These are phyloP conservation scores for Claviceps africana DNA, from an alignment of 2,329 filamentous ascomycete species.

Conservation along the genomic window DNA sequence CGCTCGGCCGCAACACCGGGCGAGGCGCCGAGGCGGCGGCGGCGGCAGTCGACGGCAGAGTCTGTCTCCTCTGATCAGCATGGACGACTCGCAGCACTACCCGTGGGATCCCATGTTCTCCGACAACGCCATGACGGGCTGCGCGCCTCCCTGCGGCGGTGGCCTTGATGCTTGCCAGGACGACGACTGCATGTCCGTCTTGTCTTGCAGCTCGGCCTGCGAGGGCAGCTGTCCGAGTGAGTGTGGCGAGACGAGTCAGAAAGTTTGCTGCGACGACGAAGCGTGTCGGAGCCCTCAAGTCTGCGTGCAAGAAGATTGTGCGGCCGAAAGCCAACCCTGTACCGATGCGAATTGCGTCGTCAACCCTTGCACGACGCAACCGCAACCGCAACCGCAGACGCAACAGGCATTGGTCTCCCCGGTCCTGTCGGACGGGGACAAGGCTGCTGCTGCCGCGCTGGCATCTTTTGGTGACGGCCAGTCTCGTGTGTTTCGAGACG, in stretches of 20 bases:
- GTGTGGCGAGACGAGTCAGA: constrained; percentile 19
- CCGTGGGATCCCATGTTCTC: constrained; percentile 10
- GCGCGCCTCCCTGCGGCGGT: not conserved
- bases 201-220: constrained; percentile 22
- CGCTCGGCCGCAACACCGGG: not conserved
- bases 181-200: constrained; percentile 18
- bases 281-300: constrained; percentile 17
- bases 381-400: not conserved
- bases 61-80: not conserved
- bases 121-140: constrained; percentile 3
- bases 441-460: constrained; percentile 17
- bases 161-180: constrained; percentile 6
- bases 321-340: constrained; percentile 21
- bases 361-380: constrained; percentile 8
- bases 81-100: constrained; percentile 6
- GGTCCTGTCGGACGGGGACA: constrained; percentile 11
- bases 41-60: not conserved
- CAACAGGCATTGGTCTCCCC: not conserved
- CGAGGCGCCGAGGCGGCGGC: not conserved
- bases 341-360: constrained; percentile 20
- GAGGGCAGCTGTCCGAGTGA: constrained; percentile 21
- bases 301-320: constrained; percentile 20
- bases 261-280: constrained; percentile 22
- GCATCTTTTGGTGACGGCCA: constrained; percentile 17
- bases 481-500: constrained; percentile 4